Base-by-base conservation (phyloP, 2,329 filamentous ascomycete species). In the Trichoderma oligosporum region DNA sequence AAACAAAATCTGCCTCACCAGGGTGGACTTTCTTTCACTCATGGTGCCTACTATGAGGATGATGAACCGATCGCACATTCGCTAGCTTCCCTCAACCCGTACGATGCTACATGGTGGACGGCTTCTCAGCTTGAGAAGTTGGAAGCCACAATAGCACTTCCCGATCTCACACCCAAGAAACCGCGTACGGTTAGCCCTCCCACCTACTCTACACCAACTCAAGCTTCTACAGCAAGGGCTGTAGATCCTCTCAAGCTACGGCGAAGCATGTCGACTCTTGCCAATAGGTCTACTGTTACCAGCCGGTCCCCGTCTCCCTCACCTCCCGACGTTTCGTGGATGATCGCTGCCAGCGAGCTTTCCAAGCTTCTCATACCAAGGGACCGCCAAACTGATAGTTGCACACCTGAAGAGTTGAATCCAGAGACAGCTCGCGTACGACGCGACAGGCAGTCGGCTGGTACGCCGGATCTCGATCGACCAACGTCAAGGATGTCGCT, bases 131-230 rank as follows among this genome's bases (percentile, higher is more conserved):
- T 96, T 5, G 85, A 89, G 59, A 82, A 83, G 56, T 76, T 96
- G 11, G 90, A 95, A 64, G 73, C 77, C 2, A 73, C 84, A 18
- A 73, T 84, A 51, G 73, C 76, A 11, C 71, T 78, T 4, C 71
- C 78, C 4, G 72, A 78, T 4, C 71, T 75, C 7, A 77, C 78
- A 56, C 73, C 74, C 7, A 80, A 74, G 65, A 85, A 83, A 65
- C 71, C 78, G 12, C 82, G 84, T 25, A 75, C 74, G 59, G 76
- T 79, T 12, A 81, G 81, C 20, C 70, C 79, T 7, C 86, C 89
- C 1, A 92, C 89, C 1, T 97, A 92, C 71, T 91, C 85, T 2
- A 90, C 91, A 1, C 90, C 92, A 0, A 97, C 93, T 0, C 88
- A 93, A 61, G 89, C 93, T 0, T 97, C 91, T 39, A 84, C 85